Evolutionary conservation across 1,284 basidiomycete genomes (phyloP).

Genomic region (Tranzscheliella williamsii): DNA sequence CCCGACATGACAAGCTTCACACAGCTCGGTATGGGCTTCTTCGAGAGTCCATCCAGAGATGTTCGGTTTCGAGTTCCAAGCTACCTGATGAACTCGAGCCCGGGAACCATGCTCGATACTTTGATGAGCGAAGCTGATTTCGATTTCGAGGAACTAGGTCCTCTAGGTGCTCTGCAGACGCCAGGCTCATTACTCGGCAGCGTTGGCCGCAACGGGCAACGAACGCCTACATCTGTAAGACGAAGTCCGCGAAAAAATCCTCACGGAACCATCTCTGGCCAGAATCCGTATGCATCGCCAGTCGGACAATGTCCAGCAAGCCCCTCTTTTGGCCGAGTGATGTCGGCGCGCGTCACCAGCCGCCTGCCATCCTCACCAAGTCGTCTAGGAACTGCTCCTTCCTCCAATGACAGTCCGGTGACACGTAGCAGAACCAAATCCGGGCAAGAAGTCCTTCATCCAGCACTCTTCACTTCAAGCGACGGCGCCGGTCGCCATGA

Average conservation of each 20-base stretch:
- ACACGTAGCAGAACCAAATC: constrained; percentile 38
- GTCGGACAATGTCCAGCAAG: constrained; percentile 6
- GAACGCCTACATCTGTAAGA: constrained; percentile 28
- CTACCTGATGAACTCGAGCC: constrained; percentile 53
- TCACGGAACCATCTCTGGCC: constrained; percentile 38
- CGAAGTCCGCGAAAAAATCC: constrained; percentile 58
- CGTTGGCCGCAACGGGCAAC: constrained; percentile 5
- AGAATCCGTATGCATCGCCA: constrained; percentile 54
- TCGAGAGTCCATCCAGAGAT: constrained; percentile 32
- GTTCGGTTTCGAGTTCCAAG: constrained; percentile 44
- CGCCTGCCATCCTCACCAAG: neutral
- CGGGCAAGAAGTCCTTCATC: constrained; percentile 26
- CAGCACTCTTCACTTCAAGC: constrained; percentile 39
- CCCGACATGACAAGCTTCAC: constrained; percentile 12
- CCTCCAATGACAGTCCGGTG: constrained; percentile 38
- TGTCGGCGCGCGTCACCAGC: no score
- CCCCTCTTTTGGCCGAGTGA: constrained; percentile 5
- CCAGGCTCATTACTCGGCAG: constrained; percentile 26
- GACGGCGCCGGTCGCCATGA: constrained; percentile 9
- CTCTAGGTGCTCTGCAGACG: constrained; percentile 24
- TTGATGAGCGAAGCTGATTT: constrained; percentile 53
- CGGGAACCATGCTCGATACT: constrained; percentile 51
- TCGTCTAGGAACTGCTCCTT: neutral
- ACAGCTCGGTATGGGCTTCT: constrained; percentile 6
- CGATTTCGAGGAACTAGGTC: constrained; percentile 44